phyloP scores from a whole-genome alignment of 2,329 filamentous ascomycete species.

The Alternaria panax region DNA sequence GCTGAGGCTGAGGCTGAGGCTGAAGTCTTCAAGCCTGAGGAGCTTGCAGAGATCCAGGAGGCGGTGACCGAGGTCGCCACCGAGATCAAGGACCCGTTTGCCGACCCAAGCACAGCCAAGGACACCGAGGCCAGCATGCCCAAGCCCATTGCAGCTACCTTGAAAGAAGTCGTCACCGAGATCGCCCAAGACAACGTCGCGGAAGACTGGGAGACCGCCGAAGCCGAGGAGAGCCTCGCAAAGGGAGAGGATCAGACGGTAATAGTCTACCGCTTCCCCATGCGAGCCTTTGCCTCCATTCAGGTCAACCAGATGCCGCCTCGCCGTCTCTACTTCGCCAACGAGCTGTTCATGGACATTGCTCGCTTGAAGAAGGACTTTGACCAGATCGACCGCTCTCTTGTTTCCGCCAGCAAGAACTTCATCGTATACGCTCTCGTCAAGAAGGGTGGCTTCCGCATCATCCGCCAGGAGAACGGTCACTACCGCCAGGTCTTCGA shows the following conservation, averaged over 20 bases:
- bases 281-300: constrained; percentile 95
- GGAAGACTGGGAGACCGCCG: constrained; percentile 92
- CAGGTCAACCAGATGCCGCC: constrained; percentile 67
- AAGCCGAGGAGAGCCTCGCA: constrained; percentile 71
- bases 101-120: constrained; percentile 62
- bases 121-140: constrained; percentile 63
- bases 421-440: constrained; percentile 96
- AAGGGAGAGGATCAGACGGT: constrained; percentile 74
- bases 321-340: constrained; percentile 70
- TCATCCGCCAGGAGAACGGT: constrained; percentile 94
- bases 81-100: constrained; percentile 56
- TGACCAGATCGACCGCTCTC: constrained; percentile 92
- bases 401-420: constrained; percentile 86
- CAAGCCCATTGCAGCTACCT: constrained; percentile 61
- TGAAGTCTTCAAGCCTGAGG: constrained; percentile 50
- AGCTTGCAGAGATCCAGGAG: constrained; percentile 63
- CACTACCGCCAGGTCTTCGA: constrained; percentile 91
- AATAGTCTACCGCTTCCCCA: constrained; percentile 92
- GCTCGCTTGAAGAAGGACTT: constrained; percentile 96
- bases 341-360: constrained; percentile 87
- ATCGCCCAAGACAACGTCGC: constrained; percentile 65
- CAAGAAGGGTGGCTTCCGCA: constrained; percentile 88
- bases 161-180: constrained; percentile 66
- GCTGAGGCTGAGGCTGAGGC: constrained; percentile 48
- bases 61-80: constrained; percentile 60